Evolutionary conservation across 345 rosid species (phyloP).

Genomic region (Lepidium africanum): DNA sequence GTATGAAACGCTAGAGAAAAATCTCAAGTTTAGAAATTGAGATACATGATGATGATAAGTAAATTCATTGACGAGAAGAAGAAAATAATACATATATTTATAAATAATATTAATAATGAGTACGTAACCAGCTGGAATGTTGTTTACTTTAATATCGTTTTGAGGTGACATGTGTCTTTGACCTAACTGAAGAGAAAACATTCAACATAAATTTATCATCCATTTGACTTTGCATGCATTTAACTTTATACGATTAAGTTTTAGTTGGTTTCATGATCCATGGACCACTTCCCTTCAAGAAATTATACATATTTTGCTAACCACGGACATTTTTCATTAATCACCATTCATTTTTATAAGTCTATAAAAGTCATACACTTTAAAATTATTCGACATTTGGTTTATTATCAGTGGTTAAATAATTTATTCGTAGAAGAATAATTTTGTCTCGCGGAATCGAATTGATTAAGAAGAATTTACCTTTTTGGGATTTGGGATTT

Average conservation of each 20-base stretch:
- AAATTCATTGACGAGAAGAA: background rate
- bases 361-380: background rate
- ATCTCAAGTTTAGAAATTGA: background rate
- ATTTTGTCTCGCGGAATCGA: conserved; percentile 1
- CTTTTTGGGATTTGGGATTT: conserved; percentile 29
- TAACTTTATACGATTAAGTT: conserved; percentile 10
- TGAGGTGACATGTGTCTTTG: conserved; percentile 31
- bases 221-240: conserved; percentile 31
- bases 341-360: background rate
- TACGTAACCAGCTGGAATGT: conserved; percentile 26
- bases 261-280: background rate
- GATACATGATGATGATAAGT: background rate
- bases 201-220: conserved; percentile 28
- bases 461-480: conserved; percentile 9
- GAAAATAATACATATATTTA: background rate
- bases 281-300: conserved; percentile 10
- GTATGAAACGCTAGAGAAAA: background rate
- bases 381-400: background rate
- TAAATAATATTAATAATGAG: background rate
- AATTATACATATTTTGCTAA: background rate
- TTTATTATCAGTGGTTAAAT: no score
- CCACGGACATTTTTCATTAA: no score
- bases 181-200: conserved; percentile 27
- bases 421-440: background rate
- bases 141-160: conserved; percentile 17